Conservation (phyloP, 305 asterid species). For the Rubia peregrina region DNA sequence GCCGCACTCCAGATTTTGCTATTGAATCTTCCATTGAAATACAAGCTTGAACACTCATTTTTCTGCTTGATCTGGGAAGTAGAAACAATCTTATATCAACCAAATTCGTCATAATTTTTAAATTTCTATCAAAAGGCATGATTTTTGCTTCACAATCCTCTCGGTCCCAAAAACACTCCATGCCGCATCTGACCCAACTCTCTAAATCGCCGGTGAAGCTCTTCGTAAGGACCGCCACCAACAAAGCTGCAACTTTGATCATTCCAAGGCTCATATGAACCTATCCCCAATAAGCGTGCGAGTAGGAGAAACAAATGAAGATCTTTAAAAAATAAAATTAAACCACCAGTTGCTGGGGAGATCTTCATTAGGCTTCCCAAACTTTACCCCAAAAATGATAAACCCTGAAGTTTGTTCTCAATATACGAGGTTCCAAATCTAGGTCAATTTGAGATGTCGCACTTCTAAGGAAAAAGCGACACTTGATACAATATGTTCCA, state of each 20-base stretch:
- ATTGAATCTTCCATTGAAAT: neutral
- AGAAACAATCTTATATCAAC: neutral
- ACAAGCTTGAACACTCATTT: neutral
- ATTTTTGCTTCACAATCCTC: constrained; percentile 91
- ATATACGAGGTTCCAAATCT: no score
- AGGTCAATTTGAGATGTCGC: no score
- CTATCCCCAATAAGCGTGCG: no score
- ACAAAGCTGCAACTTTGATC: neutral
- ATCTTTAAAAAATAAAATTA: neutral
- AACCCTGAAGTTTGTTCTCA: no score
- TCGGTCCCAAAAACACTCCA: constrained; percentile 31
- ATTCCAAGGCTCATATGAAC: constrained; percentile 10
- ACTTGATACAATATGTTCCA: no score
- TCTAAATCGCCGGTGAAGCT: no score
- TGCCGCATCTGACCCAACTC: no score
- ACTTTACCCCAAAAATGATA: no score
- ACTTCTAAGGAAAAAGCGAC: no score
- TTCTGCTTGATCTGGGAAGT: constrained; percentile 20
- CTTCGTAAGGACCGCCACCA: neutral
- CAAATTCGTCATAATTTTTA: neutral
- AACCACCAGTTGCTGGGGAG: no score
- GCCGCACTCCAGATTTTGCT: constrained; percentile 4
- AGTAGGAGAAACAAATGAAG: neutral
- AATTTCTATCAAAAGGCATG: constrained; percentile 48
- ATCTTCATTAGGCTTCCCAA: no score